These are phyloP conservation scores for Coffea humblotiana DNA, from an alignment of 305 asterid species.

Conservation along the genomic window DNA sequence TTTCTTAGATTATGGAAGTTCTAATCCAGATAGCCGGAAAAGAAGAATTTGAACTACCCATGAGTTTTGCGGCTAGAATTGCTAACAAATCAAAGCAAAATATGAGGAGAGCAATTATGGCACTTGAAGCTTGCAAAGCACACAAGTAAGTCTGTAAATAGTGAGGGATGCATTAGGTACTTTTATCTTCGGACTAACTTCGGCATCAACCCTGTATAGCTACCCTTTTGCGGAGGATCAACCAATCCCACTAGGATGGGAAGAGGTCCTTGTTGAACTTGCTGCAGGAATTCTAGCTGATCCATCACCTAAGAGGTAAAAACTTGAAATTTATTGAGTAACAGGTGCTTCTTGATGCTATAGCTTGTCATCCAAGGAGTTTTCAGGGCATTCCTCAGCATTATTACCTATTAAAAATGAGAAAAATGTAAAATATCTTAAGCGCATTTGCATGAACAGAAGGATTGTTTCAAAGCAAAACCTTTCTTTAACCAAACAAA, in stretches of 20 bases:
- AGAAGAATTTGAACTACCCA: slow-evolving; percentile 68
- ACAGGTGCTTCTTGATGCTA: background rate
- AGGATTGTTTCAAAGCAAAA: background rate
- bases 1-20: slow-evolving; percentile 65
- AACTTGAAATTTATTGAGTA: background rate
- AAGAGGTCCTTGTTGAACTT: slow-evolving; percentile 61
- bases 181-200: slow-evolving; percentile 8
- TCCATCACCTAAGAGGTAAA: slow-evolving; percentile 68
- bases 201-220: slow-evolving; percentile 33
- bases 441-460: background rate
- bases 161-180: slow-evolving; percentile 12
- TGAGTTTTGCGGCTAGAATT: slow-evolving; percentile 71
- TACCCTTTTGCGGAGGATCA: slow-evolving; percentile 87
- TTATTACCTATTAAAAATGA: too few species aligned
- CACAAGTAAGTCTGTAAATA: slow-evolving; percentile 53
- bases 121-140: slow-evolving; percentile 92
- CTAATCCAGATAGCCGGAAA: slow-evolving; percentile 71
- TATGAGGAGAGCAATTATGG: slow-evolving; percentile 81
- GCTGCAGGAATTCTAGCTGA: slow-evolving; percentile 65
- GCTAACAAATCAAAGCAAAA: slow-evolving; percentile 76
- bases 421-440: background rate
- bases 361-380: background rate
- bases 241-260: slow-evolving; percentile 85
- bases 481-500: background rate
- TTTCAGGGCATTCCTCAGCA: background rate